Conservation (phyloP, 1,139 yeast genomes). For the Geotrichum fermentans region DNA sequence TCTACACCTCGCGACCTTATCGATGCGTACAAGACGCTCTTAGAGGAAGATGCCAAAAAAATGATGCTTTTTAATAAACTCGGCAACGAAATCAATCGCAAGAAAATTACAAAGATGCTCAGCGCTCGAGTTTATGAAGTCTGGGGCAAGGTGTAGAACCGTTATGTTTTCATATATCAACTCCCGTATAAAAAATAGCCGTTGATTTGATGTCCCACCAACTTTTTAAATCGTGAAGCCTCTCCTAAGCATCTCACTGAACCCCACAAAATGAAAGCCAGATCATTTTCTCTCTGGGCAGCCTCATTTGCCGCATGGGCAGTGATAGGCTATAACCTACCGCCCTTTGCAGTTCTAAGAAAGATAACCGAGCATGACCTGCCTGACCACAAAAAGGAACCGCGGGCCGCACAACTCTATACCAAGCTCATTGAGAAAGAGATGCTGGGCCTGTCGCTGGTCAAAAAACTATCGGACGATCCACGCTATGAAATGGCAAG, state of each 20-base stretch:
- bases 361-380: constrained; percentile 8
- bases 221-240: neutral
- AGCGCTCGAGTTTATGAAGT: constrained; percentile 58
- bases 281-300: neutral
- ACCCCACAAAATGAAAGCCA: neutral
- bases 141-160: constrained; percentile 46
- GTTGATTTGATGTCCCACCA: no score
- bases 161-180: neutral
- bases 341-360: constrained; percentile 14
- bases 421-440: constrained; percentile 15
- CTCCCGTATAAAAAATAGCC: neutral
- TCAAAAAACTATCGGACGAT: constrained; percentile 10
- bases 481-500: constrained; percentile 5
- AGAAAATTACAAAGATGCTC: constrained; percentile 54
- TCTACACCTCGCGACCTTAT: constrained; percentile 57
- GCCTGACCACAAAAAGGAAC: constrained; percentile 10
- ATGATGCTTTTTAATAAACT: constrained; percentile 45
- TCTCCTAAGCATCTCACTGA: neutral
- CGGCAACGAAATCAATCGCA: constrained; percentile 52
- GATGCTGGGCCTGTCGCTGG: constrained; percentile 12
- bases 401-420: constrained; percentile 8
- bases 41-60: constrained; percentile 39
- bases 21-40: constrained; percentile 40
- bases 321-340: constrained; percentile 9
- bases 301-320: constrained; percentile 7